Conservation (phyloP, 1,139 yeast species). For the Candida sanyaensis region DNA sequence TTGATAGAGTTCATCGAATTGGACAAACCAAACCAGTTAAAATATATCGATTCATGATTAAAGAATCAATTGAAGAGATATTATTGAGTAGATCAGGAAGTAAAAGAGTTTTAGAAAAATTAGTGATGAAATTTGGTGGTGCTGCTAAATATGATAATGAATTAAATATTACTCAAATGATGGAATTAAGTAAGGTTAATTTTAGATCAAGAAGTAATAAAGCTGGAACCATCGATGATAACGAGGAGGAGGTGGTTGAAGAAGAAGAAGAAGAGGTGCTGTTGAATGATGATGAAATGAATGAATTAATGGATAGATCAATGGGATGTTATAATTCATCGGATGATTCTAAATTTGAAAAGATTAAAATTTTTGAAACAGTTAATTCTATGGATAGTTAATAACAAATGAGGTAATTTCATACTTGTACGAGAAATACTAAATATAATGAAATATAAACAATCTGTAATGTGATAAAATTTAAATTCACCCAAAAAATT, state of each 20-base stretch:
- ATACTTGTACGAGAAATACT: too few relatives aligned
- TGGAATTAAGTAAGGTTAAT: constrained; percentile 30
- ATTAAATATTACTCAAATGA: constrained; percentile 28
- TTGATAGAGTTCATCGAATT: constrained; percentile 92
- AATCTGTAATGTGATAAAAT: too few relatives aligned
- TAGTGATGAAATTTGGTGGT: constrained; percentile 83
- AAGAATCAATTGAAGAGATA: constrained; percentile 81
- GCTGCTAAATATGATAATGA: constrained; percentile 17
- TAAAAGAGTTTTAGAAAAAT: constrained; percentile 75
- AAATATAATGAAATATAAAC: too few relatives aligned
- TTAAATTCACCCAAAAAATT: too few relatives aligned
- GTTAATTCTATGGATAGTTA: constrained; percentile 37
- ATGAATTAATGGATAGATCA: constrained; percentile 57
- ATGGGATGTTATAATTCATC: constrained; percentile 39
- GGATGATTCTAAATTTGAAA: constrained; percentile 29
- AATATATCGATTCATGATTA: constrained; percentile 72
- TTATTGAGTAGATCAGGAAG: constrained; percentile 74
- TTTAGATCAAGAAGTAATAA: constrained; percentile 11
- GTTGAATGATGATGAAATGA: constrained; percentile 43
- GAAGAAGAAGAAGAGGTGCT: constrained; percentile 4
- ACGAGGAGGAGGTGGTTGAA: constrained; percentile 11
- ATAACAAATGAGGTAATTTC: too few relatives aligned
- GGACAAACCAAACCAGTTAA: constrained; percentile 87
- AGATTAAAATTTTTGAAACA: constrained; percentile 57
- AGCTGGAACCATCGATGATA: not conserved